Evolutionary conservation across 176 grass and related monocot species (phyloP), one percentile per base, ranked within the genome.

Genomic region (Rhynchospora pubera): DNA sequence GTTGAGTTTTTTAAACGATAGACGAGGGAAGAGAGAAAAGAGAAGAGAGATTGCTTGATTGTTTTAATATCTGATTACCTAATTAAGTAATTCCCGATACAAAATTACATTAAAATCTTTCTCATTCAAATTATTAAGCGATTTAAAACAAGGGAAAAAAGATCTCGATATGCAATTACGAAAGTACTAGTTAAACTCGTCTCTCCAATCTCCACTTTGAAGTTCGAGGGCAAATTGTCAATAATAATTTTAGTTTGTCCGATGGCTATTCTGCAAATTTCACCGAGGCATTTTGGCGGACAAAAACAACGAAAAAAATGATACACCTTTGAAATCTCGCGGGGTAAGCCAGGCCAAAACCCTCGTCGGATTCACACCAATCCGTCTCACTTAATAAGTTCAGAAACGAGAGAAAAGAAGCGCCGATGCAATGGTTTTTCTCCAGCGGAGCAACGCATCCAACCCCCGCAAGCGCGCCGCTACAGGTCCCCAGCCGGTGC

Each of bases 351-450:
- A 24, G 23, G 42, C 7, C 34, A 43, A 73, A 73, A 73, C 68
- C 71, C 71, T 75, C 47, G 22, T 50, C 64, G 39, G 34, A 10
- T 10, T 66, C 46, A 1, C 45, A 11, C 19, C 69, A 51, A 79
- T 57, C 70, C 66, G 77, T 23, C 32, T 67, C 62, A 24, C n/a
- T 10, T n/a, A n/a, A n/a, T 22, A 8, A 60, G 15, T 28, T 6
- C n/a, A 28, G 9, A 23, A 53, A 51, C 28, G 23, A 46, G 6
- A 51, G 7, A 51, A 3, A 55, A 77, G 21, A 44, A 57, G 59
- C 9, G 12, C 1, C 26, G 4, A 12, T 52, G 16, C 61, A 57
- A 97, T 97, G 94, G 94, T 97, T 77, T 91, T 93, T 85, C 87
- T 97, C 78, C 87, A 97, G 87, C 91, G 94, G 76, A 85, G 55